Evolutionary conservation across 768 basidiomycete species (phyloP).

Genomic region (Mycena crocata): DNA sequence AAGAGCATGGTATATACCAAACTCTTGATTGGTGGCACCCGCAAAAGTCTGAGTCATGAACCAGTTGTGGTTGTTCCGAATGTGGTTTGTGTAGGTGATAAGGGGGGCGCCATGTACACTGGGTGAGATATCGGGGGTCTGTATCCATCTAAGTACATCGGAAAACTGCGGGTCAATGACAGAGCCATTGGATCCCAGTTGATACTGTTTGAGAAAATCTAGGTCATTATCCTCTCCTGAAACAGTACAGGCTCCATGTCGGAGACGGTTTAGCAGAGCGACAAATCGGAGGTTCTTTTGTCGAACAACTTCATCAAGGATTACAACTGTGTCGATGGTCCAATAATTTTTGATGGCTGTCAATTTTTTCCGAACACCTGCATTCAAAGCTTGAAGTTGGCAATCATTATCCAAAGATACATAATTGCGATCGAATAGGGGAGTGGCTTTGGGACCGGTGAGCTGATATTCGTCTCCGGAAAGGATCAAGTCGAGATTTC

Average conservation of each 20-base stretch:
- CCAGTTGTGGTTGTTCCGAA: constrained; percentile 31
- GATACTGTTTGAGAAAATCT: constrained; percentile 16
- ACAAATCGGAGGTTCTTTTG: constrained; percentile 22
- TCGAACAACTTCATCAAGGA: constrained; percentile 28
- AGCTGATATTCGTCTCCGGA: constrained; percentile 32
- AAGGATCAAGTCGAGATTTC: constrained; percentile 22
- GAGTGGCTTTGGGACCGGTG: constrained; percentile 5
- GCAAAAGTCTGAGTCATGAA: constrained; percentile 24
- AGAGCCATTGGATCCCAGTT: neutral
- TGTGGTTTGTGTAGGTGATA: too few species aligned
- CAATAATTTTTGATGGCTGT: constrained; percentile 25
- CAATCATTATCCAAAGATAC: neutral
- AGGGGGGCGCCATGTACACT: too few species aligned
- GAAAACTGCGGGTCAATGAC: neutral
- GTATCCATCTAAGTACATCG: constrained; percentile 15
- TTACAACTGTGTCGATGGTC: constrained; percentile 17
- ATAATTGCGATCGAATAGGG: constrained; percentile 10
- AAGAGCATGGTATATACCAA: constrained; percentile 21
- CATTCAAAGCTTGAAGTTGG: constrained; percentile 16
- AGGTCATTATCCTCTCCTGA: constrained; percentile 22
- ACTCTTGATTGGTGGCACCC: constrained; percentile 9
- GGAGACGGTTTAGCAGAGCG: constrained; percentile 17
- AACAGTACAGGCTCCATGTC: constrained; percentile 21
- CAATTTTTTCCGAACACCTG: constrained; percentile 10
- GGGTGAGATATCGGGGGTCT: constrained; percentile 1